phyloP scores from a whole-genome alignment of 164 flowering plant species.

The Taxillus chinensis region DNA sequence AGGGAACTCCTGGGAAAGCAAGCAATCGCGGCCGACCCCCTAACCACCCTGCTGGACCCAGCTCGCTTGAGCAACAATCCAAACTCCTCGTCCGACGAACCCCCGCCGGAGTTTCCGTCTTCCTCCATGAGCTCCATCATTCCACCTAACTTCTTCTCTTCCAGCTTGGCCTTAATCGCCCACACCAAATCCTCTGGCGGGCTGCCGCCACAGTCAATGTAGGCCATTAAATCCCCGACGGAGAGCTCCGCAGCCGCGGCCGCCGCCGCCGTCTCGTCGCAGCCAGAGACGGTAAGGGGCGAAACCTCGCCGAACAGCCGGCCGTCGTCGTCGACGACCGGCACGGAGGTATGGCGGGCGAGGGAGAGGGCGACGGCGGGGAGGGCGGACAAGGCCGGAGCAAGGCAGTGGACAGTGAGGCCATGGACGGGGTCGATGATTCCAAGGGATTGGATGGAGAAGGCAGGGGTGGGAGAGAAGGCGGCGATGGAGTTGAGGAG shows the following conservation, averaged over 20 bases:
- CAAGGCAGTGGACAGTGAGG: constrained; percentile 23
- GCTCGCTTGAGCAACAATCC: constrained; percentile 12
- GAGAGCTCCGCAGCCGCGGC: constrained; percentile 35
- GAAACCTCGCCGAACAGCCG: constrained; percentile 48
- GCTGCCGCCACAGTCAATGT: constrained; percentile 42
- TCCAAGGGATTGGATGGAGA: constrained; percentile 29
- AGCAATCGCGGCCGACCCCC: constrained; percentile 30
- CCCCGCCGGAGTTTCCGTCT: constrained; percentile 16
- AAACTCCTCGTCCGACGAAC: constrained; percentile 32
- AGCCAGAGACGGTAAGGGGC: constrained; percentile 27
- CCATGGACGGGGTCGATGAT: constrained; percentile 22
- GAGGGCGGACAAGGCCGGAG: constrained; percentile 32
- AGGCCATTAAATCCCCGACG: constrained; percentile 44
- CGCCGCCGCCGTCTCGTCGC: constrained; percentile 33
- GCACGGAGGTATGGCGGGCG: constrained; percentile 29
- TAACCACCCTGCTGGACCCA: constrained; percentile 16
- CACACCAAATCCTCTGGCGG: constrained; percentile 37
- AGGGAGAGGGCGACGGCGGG: constrained; percentile 20
- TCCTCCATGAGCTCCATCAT: constrained; percentile 33
- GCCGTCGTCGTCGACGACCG: constrained; percentile 31
- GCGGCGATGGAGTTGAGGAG: constrained; percentile 36
- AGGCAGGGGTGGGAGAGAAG: constrained; percentile 28
- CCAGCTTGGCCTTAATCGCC: constrained; percentile 29
- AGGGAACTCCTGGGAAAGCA: constrained; percentile 45
- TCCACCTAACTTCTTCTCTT: constrained; percentile 19